Evolutionary conservation across 306 rosid species (phyloP), one percentile per base, ranked within the genome.

Genomic region (Pachyrhizus erosus): DNA sequence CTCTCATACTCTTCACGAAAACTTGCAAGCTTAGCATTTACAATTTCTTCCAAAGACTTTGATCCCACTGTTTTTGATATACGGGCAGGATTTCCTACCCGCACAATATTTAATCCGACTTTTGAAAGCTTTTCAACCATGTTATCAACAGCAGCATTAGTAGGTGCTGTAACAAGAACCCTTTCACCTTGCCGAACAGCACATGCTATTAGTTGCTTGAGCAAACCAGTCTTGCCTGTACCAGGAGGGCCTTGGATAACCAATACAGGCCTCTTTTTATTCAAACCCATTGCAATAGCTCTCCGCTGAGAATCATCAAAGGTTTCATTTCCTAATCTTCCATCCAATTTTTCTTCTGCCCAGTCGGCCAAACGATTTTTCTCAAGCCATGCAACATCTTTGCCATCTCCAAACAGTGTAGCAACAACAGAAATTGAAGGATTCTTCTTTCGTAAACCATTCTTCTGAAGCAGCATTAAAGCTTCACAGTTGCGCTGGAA

Each of bases 171-270:
- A 75, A 93, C 92, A 69, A 93, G 96, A 80, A 93, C 91, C 86
- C 96, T 88, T 86, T 93, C 97, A 61, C 97, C 97, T 84, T 70
- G 90, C 73, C 86, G 86, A 83, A 90, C 96, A 68, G 97, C 87
- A 70, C 86, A 79, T 70, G 70, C 85, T 66, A 91, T 87, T 49
- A 93, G 84, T 55, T 91, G 91, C 86, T 87, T 89, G 29, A 93
- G 96, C 86, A 93, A 83, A 81, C 91, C 92, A 46, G 96, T 91
- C 90, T 93, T 93, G 64, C 97, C 97, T 14, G 97, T 89, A 64
- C 97, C 97, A 26, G 97, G 97, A 77, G 97, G 97, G 76, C 97
- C 97, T 87, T 91, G 97, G 87, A 93, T 90, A 74, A 93, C 87
- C 89, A 91, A 77, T 40, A 91, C 37, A 20, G 94, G 92, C 82